Conservation (phyloP, 352 stramenopile genomes). For the Globisporangium recalcitrans region DNA sequence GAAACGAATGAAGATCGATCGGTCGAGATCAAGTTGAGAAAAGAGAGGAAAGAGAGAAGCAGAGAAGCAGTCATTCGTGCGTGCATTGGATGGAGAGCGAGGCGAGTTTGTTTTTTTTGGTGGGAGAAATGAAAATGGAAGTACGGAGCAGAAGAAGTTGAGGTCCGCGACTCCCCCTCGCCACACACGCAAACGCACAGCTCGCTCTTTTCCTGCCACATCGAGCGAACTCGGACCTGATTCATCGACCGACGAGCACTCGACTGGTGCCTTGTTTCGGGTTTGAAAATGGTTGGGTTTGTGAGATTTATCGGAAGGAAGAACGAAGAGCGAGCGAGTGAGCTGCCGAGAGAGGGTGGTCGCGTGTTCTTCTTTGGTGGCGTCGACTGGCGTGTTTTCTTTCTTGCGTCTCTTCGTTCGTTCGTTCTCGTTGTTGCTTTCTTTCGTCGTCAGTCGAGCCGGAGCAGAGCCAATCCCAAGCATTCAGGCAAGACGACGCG, state of each 20-base stretch:
- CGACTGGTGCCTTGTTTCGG: too few relatives aligned
- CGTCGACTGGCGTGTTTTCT: not conserved
- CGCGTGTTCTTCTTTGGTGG: conserved; percentile 4
- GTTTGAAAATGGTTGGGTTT: not conserved
- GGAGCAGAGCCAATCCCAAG: not conserved
- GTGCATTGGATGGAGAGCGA: conserved; percentile 6
- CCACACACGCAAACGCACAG: not conserved
- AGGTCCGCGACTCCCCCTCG: not conserved
- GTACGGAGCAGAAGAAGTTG: conserved; percentile 7
- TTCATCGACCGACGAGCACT: not conserved
- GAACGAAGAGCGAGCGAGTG: not conserved
- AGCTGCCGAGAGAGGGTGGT: not conserved
- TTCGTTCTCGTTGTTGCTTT: not conserved
- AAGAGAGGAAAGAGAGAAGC: conserved; percentile 13
- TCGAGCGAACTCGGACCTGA: not conserved
- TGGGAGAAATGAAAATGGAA: conserved; percentile 10
- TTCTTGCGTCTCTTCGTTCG: not conserved
- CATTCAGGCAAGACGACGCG: not conserved
- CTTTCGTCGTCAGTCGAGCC: not conserved
- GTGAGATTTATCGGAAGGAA: not conserved
- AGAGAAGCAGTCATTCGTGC: conserved; percentile 10
- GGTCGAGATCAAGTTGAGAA: conserved; percentile 15
- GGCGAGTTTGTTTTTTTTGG: conserved; percentile 9
- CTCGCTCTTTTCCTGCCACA: not conserved
- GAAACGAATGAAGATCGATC: not conserved